Base-by-base conservation (phyloP, 805 yeast species). In the Ogataea wickerhamii region DNA sequence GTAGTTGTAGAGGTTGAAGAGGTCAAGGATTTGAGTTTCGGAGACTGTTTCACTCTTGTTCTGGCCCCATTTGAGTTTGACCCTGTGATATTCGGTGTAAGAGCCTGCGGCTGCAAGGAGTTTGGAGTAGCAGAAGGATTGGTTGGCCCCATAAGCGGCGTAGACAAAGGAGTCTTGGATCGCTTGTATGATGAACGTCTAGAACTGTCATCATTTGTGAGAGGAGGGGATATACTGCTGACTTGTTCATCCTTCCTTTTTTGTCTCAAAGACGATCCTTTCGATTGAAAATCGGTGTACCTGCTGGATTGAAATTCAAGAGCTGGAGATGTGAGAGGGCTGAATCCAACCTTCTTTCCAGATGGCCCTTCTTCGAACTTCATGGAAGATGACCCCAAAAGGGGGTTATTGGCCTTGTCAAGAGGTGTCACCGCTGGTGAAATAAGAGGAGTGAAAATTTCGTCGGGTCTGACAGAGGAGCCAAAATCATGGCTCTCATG, bases 361-460 rank as follows among this genome's bases (percentile, higher is more conserved):
- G 36, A 20, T 3, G 26, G 23, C 18, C 25, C 25, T 26, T 26
- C 8, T 7, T 10, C 11, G 7, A 7, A 7, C 11, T 14, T 7
- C 17, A 11, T 10, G 29, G 11, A 26, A 8, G 29, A 26, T 7
- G 29, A 13, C 14, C 29, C 17, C 11, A 26, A 11, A 26, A 36
- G 49, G 5, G 44, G 48, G 28, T 45, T 50, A 8, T 22, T 19
- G n/a, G 46, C 29, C 29, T 43, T 44, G 16, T 73, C 87, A 51
- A 71, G 50, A 1, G 87, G 87, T 3, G 87, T 76, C 12, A 78
- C 82, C 7, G 84, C 80, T 0, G 94, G 94, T 2, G 89, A 81
- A 2, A 81, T 75, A 43, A 84, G 66, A 0, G 94, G 93, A 1
- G 93, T 84, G 60, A 81, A 84, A 4, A 75, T 75, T 34, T 75